Conservation (phyloP, 2,329 filamentous ascomycete genomes). For the Aspergillus novoparasiticus region DNA sequence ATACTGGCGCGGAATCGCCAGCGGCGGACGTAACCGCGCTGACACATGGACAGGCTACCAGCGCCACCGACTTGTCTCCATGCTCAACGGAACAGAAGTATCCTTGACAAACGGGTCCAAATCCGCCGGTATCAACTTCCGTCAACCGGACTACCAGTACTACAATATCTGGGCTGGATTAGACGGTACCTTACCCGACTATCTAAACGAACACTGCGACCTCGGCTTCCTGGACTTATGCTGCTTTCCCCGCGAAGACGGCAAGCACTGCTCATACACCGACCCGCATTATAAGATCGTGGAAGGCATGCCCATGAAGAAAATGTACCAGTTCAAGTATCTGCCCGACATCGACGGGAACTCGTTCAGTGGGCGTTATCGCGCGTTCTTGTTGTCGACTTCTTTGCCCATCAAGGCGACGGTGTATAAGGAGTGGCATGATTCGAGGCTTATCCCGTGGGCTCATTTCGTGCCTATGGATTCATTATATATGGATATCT, state of each 20-base stretch:
- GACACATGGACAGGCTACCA: slow-evolving; percentile 73
- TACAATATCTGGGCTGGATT: slow-evolving; percentile 41
- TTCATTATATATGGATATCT: slow-evolving; percentile 72
- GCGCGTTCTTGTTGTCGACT: slow-evolving; percentile 69
- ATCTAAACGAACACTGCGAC: slow-evolving; percentile 44
- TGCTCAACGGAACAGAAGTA: slow-evolving; percentile 69
- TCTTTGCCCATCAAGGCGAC: slow-evolving; percentile 76
- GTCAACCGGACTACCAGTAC: slow-evolving; percentile 40
- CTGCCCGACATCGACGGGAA: slow-evolving; percentile 78
- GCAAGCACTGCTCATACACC: slow-evolving; percentile 51
- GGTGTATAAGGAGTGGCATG: slow-evolving; percentile 80
- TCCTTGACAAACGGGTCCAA: slow-evolving; percentile 48
- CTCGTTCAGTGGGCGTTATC: slow-evolving; percentile 69
- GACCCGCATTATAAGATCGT: slow-evolving; percentile 42
- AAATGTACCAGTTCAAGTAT: slow-evolving; percentile 62
- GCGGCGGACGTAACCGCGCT: slow-evolving; percentile 49
- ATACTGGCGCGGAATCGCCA: slow-evolving; percentile 53
- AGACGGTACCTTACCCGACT: slow-evolving; percentile 38
- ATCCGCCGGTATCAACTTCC: slow-evolving; percentile 34
- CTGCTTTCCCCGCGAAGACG: slow-evolving; percentile 43
- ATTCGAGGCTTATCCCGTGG: slow-evolving; percentile 73
- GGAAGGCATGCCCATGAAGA: slow-evolving; percentile 29
- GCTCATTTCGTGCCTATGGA: slow-evolving; percentile 82
- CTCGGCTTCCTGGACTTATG: slow-evolving; percentile 48
- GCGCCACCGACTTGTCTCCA: slow-evolving; percentile 72